A percentile compares a stretch with the other conserved stretches of the same genome.
phyloP scores from a whole-genome alignment of 495 filamentous ascomycete species.

The Chaetomium fimeti region DNA sequence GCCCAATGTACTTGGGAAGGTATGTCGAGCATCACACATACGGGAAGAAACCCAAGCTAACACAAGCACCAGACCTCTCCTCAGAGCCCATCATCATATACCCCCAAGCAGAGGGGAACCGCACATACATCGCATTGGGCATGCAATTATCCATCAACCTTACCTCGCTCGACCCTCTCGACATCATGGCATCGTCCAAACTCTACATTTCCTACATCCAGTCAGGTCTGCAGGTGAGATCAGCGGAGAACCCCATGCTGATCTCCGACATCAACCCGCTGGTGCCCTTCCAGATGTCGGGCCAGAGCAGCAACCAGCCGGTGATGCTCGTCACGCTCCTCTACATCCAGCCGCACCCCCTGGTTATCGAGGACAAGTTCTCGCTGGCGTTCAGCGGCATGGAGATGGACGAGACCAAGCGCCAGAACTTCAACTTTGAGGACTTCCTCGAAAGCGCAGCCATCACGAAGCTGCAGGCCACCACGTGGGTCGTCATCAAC shows the following conservation, averaged over 20 bases:
- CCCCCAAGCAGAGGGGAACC: slow-evolving; percentile 17
- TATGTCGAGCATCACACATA: not conserved
- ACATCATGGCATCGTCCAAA: slow-evolving; percentile 9
- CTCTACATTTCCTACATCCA: slow-evolving; percentile 26
- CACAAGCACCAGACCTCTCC: slow-evolving; percentile 19
- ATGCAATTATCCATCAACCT: slow-evolving; percentile 22
- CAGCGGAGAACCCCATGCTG: slow-evolving; percentile 12
- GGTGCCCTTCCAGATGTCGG: slow-evolving; percentile 22
- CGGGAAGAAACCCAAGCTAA: not conserved
- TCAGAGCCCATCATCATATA: slow-evolving; percentile 23
- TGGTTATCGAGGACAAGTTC: slow-evolving; percentile 21
- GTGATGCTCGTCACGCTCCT: slow-evolving; percentile 25
- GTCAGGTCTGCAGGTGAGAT: slow-evolving; percentile 8
- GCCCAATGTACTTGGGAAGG: slow-evolving; percentile 22
- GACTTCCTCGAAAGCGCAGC: slow-evolving; percentile 20
- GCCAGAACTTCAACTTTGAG: slow-evolving; percentile 23
- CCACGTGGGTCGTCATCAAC: slow-evolving; percentile 19
- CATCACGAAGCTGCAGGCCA: slow-evolving; percentile 11
- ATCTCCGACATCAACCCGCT: slow-evolving; percentile 25
- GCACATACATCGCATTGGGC: slow-evolving; percentile 25
- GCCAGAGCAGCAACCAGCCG: slow-evolving; percentile 1
- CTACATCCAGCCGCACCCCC: slow-evolving; percentile 26
- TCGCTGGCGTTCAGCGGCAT: slow-evolving; percentile 18
- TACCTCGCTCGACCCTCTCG: slow-evolving; percentile 17
- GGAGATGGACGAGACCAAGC: slow-evolving; percentile 5